Conservation (phyloP, 768 basidiomycete species). For the Leccinum aurantiacum region DNA sequence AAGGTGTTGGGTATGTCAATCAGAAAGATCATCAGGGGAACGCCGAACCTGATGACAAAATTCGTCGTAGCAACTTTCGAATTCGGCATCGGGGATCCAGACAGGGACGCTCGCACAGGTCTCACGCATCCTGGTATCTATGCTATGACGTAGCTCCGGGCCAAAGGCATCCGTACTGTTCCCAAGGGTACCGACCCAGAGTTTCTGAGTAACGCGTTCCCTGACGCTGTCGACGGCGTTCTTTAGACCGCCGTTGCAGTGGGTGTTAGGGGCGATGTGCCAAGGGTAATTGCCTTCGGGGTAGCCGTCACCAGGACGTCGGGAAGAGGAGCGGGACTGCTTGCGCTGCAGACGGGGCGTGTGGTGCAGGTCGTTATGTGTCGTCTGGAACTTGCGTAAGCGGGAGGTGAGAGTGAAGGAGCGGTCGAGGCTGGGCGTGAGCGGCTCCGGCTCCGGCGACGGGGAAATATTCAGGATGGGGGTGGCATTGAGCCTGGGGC, state of each 20-base stretch:
- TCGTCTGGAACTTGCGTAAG: constrained; percentile 51
- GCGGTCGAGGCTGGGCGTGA: constrained; percentile 21
- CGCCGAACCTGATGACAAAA: constrained; percentile 76
- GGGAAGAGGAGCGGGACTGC: constrained; percentile 52
- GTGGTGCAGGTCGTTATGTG: constrained; percentile 41
- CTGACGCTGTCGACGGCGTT: constrained; percentile 76
- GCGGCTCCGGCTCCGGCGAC: background rate
- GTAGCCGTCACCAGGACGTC: constrained; percentile 35
- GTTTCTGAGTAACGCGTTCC: constrained; percentile 47
- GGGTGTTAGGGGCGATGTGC: constrained; percentile 60
- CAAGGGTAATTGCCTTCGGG: constrained; percentile 37
- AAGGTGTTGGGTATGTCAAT: constrained; percentile 19
- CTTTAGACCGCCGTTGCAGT: constrained; percentile 81
- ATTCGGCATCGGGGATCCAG: constrained; percentile 82
- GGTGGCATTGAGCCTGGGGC: constrained; percentile 17
- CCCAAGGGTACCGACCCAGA: constrained; percentile 75
- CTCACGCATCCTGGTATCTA: constrained; percentile 51
- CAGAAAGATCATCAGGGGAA: background rate
- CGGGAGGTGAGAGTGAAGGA: constrained; percentile 26
- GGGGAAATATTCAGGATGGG: constrained; percentile 1
- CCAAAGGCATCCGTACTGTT: constrained; percentile 64
- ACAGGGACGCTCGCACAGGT: constrained; percentile 52
- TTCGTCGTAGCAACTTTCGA: constrained; percentile 77
- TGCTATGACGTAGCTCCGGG: constrained; percentile 52
- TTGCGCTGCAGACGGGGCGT: constrained; percentile 49